Evolutionary conservation across 208 protist species (phyloP).

Genomic region (Trypanosoma vivax): DNA sequence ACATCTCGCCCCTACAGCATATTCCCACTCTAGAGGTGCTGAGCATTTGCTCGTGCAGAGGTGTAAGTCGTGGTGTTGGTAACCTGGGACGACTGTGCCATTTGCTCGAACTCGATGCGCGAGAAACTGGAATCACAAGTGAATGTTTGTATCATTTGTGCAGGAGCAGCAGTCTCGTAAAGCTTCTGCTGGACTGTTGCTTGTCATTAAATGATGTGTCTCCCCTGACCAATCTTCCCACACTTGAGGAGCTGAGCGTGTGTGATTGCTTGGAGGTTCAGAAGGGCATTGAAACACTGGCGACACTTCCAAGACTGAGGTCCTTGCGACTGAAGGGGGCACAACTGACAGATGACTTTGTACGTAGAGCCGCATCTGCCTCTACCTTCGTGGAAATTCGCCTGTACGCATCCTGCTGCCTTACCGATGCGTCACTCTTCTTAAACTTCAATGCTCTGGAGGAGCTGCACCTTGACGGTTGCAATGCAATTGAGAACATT

Average conservation of each 20-base stretch:
- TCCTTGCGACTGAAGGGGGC: neutral
- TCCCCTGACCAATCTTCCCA: neutral
- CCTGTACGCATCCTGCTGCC: slow-evolving; percentile 1
- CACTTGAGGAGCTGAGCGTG: neutral
- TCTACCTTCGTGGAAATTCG: slow-evolving; percentile 7
- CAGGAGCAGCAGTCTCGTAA: neutral
- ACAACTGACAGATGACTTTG: neutral
- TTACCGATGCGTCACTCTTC: slow-evolving; percentile 10
- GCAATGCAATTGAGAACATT: slow-evolving; percentile 9
- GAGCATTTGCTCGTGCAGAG: too few relatives aligned
- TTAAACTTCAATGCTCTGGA: slow-evolving; percentile 2
- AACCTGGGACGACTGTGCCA: too few relatives aligned
- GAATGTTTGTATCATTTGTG: neutral
- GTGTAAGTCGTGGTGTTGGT: too few relatives aligned
- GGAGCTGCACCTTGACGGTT: slow-evolving; percentile 1
- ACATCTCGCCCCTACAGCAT: too few relatives aligned
- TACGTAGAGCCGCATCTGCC: too few relatives aligned
- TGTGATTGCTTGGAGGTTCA: neutral
- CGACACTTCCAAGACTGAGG: neutral
- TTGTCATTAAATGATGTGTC: neutral
- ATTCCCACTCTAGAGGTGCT: too few relatives aligned
- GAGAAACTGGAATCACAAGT: too few relatives aligned
- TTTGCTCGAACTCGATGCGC: too few relatives aligned
- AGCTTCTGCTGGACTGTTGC: neutral
- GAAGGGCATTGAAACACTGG: neutral